Conservation (phyloP, 176 grass and related monocot species). For the Triticum turgidum region DNA sequence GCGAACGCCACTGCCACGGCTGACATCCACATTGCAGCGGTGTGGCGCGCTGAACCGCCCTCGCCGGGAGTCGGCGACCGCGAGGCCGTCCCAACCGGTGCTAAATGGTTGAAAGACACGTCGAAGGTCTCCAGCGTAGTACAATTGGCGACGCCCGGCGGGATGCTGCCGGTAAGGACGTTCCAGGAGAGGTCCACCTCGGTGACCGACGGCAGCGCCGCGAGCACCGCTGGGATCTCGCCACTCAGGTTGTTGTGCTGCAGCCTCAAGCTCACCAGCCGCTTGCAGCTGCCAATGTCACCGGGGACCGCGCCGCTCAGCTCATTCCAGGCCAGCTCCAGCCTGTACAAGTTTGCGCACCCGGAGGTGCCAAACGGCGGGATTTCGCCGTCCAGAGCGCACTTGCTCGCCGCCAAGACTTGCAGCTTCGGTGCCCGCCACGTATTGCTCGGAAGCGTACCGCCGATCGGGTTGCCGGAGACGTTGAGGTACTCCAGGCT, state of each 20-base stretch:
- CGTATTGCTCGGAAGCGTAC: slow-evolving; percentile 37
- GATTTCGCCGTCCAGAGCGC: slow-evolving; percentile 45
- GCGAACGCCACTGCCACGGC: slow-evolving; percentile 59
- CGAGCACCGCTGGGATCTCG: slow-evolving; percentile 58
- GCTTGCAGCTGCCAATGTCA: slow-evolving; percentile 54
- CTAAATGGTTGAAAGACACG: slow-evolving; percentile 70
- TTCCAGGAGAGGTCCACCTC: slow-evolving; percentile 90
- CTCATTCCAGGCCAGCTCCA: slow-evolving; percentile 68
- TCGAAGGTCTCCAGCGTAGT: slow-evolving; percentile 85
- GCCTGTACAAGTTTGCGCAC: slow-evolving; percentile 70
- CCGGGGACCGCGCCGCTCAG: slow-evolving; percentile 56
- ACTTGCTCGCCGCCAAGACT: slow-evolving; percentile 60
- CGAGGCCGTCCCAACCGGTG: slow-evolving; percentile 23
- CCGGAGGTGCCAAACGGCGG: slow-evolving; percentile 54
- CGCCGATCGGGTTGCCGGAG: slow-evolving; percentile 63
- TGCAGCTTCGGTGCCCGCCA: slow-evolving; percentile 68
- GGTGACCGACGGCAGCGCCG: slow-evolving; percentile 76
- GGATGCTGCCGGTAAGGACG: slow-evolving; percentile 58
- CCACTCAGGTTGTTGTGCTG: slow-evolving; percentile 62
- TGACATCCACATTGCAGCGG: slow-evolving; percentile 53
- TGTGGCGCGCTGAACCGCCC: neutral
- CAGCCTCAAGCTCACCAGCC: slow-evolving; percentile 74
- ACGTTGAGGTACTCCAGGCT: slow-evolving; percentile 85
- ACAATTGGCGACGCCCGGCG: slow-evolving; percentile 63
- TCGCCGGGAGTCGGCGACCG: neutral